A percentile compares a stretch with the other conserved stretches of the same genome.
phyloP scores from a whole-genome alignment of 495 filamentous ascomycete species.

The Arthonia radiata region DNA sequence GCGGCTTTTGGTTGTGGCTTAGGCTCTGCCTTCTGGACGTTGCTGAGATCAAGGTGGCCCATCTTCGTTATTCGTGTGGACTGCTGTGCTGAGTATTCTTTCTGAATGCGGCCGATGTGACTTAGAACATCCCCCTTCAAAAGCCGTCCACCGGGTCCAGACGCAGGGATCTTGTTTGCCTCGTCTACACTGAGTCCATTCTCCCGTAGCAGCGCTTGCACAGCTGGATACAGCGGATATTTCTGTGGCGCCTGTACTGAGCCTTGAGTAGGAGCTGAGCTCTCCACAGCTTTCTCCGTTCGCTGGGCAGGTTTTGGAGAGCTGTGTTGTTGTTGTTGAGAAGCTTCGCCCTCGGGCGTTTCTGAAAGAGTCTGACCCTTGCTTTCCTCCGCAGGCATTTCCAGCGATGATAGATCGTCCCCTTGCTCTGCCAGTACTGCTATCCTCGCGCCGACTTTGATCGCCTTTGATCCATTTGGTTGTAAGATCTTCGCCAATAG shows the following conservation, averaged over 20 bases:
- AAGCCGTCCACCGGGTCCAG: conserved; percentile 68
- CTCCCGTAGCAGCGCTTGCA: conserved; percentile 52
- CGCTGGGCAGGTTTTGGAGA: not conserved
- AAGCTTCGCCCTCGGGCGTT: too few species aligned
- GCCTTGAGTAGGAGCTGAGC: conserved; percentile 6
- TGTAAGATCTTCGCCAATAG: conserved; percentile 54
- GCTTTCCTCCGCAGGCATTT: conserved; percentile 24
- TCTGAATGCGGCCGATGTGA: conserved; percentile 52
- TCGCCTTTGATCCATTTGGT: conserved; percentile 39
- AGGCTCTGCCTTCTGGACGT: conserved; percentile 50
- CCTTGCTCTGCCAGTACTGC: conserved; percentile 50
- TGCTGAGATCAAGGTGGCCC: conserved; percentile 69
- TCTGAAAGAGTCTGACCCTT: conserved; percentile 14
- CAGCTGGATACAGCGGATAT: conserved; percentile 70
- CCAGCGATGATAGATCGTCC: conserved; percentile 42
- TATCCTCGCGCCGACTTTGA: conserved; percentile 50
- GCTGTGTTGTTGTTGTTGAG: conserved; percentile 4
- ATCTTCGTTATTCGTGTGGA: conserved; percentile 46
- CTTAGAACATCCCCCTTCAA: conserved; percentile 91
- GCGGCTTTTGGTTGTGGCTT: conserved; percentile 15
- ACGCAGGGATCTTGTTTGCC: conserved; percentile 55
- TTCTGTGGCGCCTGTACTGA: conserved; percentile 23
- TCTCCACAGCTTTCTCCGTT: conserved; percentile 7
- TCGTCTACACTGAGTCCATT: conserved; percentile 48
- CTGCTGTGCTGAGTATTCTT: conserved; percentile 41